Base-by-base conservation (phyloP, 192 early-diverging fungal species). In the Powellomyces hirtus region DNA sequence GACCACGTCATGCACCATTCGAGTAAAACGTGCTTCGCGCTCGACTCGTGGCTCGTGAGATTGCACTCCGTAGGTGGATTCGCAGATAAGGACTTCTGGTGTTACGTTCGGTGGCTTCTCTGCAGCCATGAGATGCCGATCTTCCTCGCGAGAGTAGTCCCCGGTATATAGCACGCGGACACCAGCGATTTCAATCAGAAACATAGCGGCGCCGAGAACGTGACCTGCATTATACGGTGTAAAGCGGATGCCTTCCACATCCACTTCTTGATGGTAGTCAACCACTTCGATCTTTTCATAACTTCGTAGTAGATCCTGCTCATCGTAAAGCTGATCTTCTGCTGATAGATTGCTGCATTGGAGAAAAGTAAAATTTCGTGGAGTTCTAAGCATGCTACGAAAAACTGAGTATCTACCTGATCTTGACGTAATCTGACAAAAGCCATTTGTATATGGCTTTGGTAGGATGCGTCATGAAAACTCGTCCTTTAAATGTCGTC, bases 381-480 rank as follows among this genome's bases (percentile, higher is more conserved):
- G 18, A 42, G 40, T 42, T 42, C 8, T n/a, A n/a, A n/a, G n/a
- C n/a, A n/a, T n/a, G 40, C 40, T 11, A 8, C n/a, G 5, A 14
- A 49, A 16, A 49, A 7, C 5, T 49, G 46, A 49, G 2, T 49
- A 3, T 49, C 26, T 79, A 87, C 82, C 85, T 93, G 45, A 98
- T 91, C 75, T 93, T 91, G 45, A 98, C 88, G 73, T 92, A 98
- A 81, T 99, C 97, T 4, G 89, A 85, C 31, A 98, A 77, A 35
- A 99, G 79, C 97, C 97, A 99, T 63, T 92, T 91, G 79, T 91
- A 98, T 64, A 99, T 95, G 37, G 96, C 95, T 78, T 94, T 95
- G 44, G 97, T 99, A 16, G 97, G 95, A 75, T 98, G 96, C 5
- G 97, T 99, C 97, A 99, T 99, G 75, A 95, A 99, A 3, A 96